Evolutionary conservation across 2,329 filamentous ascomycete species (phyloP).

Genomic region (Lomentospora prolificans): DNA sequence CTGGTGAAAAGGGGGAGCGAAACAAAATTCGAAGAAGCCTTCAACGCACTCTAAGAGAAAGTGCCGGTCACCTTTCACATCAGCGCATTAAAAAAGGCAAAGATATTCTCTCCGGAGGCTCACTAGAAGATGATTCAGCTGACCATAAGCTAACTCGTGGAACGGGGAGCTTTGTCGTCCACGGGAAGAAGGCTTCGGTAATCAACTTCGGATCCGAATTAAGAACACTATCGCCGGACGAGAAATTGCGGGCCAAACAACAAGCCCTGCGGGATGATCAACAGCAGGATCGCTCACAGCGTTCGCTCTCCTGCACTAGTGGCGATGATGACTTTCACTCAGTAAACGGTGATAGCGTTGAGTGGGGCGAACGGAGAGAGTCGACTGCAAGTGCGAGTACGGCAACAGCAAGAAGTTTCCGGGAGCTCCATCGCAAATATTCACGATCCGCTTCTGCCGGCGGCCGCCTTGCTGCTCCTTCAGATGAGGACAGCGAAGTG

Average conservation of each 20-base stretch:
- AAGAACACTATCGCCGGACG: conserved; percentile 65
- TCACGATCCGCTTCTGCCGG: conserved; percentile 38
- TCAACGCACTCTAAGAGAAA: conserved; percentile 80
- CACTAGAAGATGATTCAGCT: conserved; percentile 30
- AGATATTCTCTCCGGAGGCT: conserved; percentile 31
- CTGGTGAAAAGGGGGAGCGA: conserved; percentile 41
- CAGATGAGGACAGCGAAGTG: conserved; percentile 50
- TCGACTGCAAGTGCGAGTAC: conserved; percentile 58
- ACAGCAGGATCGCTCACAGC: conserved; percentile 8
- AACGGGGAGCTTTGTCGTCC: conserved; percentile 85
- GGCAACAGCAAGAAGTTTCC: conserved; percentile 55
- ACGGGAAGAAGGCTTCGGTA: conserved; percentile 95
- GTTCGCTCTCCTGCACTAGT: conserved; percentile 22
- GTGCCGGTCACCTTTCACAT: conserved; percentile 54
- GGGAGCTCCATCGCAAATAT: conserved; percentile 51
- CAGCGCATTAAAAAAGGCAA: conserved; percentile 69
- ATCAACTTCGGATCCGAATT: conserved; percentile 94
- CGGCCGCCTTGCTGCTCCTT: conserved; percentile 35
- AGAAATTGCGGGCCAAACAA: conserved; percentile 57
- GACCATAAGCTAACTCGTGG: conserved; percentile 67
- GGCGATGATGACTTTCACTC: conserved; percentile 43
- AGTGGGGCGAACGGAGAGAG: conserved; percentile 41
- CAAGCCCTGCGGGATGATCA: conserved; percentile 32
- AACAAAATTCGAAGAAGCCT: conserved; percentile 74
- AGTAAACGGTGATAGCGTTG: conserved; percentile 32